Evolutionary conservation across 1,284 basidiomycete species (phyloP).

Genomic region (Pseudozyma sp.): DNA sequence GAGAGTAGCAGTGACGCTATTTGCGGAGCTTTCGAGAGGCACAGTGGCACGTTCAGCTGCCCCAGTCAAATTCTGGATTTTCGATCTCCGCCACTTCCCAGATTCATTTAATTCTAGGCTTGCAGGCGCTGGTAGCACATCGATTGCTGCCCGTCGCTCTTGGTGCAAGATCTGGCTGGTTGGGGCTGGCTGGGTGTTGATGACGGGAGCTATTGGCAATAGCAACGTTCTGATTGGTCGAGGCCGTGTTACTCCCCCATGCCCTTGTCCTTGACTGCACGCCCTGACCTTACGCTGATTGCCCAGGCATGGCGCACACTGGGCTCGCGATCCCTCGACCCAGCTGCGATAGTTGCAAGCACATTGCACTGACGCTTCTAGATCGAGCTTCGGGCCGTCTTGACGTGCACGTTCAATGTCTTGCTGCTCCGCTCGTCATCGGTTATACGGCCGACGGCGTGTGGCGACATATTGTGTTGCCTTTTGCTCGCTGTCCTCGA

Average conservation of each 20-base stretch:
- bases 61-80: conserved; percentile 18
- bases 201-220: conserved; percentile 21
- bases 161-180: conserved; percentile 4
- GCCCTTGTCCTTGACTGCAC: not conserved
- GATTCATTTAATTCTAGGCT: not conserved
- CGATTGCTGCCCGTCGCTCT: too few relatives aligned
- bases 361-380: too few relatives aligned
- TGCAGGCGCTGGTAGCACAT: too few relatives aligned
- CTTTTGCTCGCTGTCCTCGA: too few relatives aligned
- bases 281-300: not conserved
- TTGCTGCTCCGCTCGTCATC: too few relatives aligned
- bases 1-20: too few relatives aligned
- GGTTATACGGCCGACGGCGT: too few relatives aligned
- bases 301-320: not conserved
- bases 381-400: conserved; percentile 15
- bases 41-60: conserved; percentile 12
- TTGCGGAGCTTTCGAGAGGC: too few relatives aligned
- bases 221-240: conserved; percentile 33
- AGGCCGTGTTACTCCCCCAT: not conserved
- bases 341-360: too few relatives aligned
- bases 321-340: too few relatives aligned
- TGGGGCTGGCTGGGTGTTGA: conserved; percentile 2
- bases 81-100: conserved; percentile 13
- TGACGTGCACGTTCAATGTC: not conserved
- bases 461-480: too few relatives aligned